Conservation (phyloP, 2,329 filamentous ascomycete genomes). For the Aspergillus costaricaensis region DNA sequence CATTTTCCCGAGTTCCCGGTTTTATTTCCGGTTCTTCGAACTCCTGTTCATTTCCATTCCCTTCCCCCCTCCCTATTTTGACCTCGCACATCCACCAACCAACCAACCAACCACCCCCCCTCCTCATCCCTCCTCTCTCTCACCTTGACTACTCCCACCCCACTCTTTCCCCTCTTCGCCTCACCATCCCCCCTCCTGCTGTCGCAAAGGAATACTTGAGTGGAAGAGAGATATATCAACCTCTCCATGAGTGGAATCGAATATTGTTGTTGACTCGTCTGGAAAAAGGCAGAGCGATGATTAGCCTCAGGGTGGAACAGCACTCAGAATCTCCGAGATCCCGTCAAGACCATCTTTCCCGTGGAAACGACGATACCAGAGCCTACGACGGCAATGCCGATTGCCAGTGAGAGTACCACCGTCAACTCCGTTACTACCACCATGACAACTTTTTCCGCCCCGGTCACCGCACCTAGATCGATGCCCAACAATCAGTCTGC, state of each 20-base stretch:
- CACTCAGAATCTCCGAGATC: slow-evolving; percentile 44
- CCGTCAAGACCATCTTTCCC: slow-evolving; percentile 38
- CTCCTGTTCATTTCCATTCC: neutral
- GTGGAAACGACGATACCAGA: slow-evolving; percentile 36
- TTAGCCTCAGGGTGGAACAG: slow-evolving; percentile 47
- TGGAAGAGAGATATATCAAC: neutral
- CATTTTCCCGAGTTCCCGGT: neutral
- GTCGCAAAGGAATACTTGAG: neutral
- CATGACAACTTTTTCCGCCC: slow-evolving; percentile 44
- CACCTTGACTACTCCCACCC: slow-evolving; percentile 1
- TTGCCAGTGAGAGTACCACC: slow-evolving; percentile 45
- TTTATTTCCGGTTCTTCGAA: slow-evolving; percentile 7
- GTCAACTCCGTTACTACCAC: slow-evolving; percentile 34
- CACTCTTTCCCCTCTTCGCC: neutral
- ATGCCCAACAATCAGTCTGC: slow-evolving; percentile 54
- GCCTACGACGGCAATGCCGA: slow-evolving; percentile 42
- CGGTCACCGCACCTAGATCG: slow-evolving; percentile 43
- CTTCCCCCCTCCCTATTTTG: slow-evolving; percentile 4
- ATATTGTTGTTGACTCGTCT: slow-evolving; percentile 28
- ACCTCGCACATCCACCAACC: slow-evolving; percentile 3
- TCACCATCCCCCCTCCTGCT: neutral
- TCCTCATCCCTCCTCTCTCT: neutral
- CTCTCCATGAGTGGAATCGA: slow-evolving; percentile 12
- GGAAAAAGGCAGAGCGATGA: slow-evolving; percentile 46
- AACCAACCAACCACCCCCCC: neutral